These are phyloP conservation scores for Agapanthus africanus DNA, from an alignment of 106 monocot species.

Conservation along the genomic window DNA sequence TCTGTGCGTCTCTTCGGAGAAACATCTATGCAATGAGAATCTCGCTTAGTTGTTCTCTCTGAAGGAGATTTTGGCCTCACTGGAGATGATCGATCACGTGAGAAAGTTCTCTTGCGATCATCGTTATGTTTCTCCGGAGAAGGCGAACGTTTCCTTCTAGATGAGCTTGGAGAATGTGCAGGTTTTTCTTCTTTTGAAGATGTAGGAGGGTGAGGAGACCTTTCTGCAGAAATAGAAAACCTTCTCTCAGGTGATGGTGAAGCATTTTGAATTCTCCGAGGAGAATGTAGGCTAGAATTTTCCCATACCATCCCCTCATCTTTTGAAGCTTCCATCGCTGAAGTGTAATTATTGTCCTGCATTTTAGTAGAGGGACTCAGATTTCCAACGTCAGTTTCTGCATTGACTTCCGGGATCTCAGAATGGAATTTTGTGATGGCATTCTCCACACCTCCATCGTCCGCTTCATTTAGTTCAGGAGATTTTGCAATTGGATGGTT, in stretches of 20 bases:
- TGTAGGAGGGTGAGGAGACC: slow-evolving; percentile 11
- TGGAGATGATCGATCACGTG: slow-evolving; percentile 30
- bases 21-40: slow-evolving; percentile 11
- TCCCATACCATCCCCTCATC: too few relatives aligned
- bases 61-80: slow-evolving; percentile 32
- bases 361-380: slow-evolving; percentile 3
- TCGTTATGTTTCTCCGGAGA: slow-evolving; percentile 25
- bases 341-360: slow-evolving; percentile 12
- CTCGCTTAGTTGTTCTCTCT: slow-evolving; percentile 19
- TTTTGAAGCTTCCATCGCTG: neutral
- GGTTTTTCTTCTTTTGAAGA: slow-evolving; percentile 12
- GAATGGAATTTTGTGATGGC: neutral
- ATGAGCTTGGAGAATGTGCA: slow-evolving; percentile 15
- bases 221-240: slow-evolving; percentile 27
- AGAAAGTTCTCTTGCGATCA: slow-evolving; percentile 29
- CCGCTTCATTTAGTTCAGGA: slow-evolving; percentile 8
- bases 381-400: slow-evolving; percentile 17
- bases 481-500: neutral
- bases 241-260: slow-evolving; percentile 30
- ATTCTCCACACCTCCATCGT: slow-evolving; percentile 3
- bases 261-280: slow-evolving; percentile 22
- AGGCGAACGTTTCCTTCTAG: slow-evolving; percentile 21
- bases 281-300: too few relatives aligned
- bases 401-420: slow-evolving; percentile 17
- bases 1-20: slow-evolving; percentile 34